Evolutionary conservation across 2,329 filamentous ascomycete species (phyloP), one percentile per base, ranked within the genome.

Genomic region (Talaromyces islandicus): DNA sequence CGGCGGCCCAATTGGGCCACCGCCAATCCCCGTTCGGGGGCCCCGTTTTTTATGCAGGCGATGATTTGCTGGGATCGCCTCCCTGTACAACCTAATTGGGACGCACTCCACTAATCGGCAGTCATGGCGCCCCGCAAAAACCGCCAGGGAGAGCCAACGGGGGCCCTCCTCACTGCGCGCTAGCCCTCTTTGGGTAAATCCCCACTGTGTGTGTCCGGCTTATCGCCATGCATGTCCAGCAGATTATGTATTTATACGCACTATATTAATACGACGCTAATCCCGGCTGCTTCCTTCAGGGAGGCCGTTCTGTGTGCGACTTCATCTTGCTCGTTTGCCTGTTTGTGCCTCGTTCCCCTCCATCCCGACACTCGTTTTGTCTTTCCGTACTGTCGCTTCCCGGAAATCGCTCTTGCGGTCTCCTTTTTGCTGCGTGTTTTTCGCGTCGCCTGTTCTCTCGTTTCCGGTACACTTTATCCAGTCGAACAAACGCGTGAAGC

Each of bases 311-410:
- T 51, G 48, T 52, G 48, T 52, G 48, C 48, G 11, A 27, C 48
- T 57, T 48, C 53, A 21, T 52, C 25, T 53, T 54, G 30, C 27
- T 60, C 54, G 27, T 54, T 29, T 21, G 41, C 24, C 53, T 56
- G 54, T 41, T 57, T 55, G 53, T 55, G 9, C 25, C 25, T 38
- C 53, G 24, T 30, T 43, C 51, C 27, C 60, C 43, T 48, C 57
- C 7, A 54, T 54, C 25, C 25, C 27, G 56, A 58, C 41, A 19
- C 48, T 58, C 50, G 46, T 58, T 58, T 12, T 24, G 56, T 46
- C 19, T 30, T 30, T 32, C 9, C 27, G 7, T 32, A 32, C 35
- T 29, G 14, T 12, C 19, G 27, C 24, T 48, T 59, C 19, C 54
- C 53, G 53, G 30, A 41, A 21, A 56, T 25, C 51, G n/a, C 43